Evolutionary conservation across 306 rosid genomes (phyloP).

Genomic region (Pyrus communis): DNA sequence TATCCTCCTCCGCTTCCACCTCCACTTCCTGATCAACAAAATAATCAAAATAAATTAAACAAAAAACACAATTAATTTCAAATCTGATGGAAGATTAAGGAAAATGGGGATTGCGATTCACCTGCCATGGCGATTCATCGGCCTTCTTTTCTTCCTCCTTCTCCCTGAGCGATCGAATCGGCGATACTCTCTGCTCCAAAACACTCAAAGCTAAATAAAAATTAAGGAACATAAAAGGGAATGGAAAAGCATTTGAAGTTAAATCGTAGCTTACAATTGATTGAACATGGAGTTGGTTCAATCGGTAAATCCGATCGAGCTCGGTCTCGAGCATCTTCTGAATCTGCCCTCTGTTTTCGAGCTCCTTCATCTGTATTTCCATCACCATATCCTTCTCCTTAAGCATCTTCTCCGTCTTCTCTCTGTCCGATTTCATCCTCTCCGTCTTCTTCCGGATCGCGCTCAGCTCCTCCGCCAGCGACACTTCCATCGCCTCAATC

Average conservation of each 20-base stretch:
- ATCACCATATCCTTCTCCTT: slow-evolving; percentile 44
- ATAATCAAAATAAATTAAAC: neutral
- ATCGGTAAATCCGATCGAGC: slow-evolving; percentile 72
- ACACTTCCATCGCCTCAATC: slow-evolving; percentile 35
- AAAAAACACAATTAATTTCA: neutral
- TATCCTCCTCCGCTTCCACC: slow-evolving; percentile 17
- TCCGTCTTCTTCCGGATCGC: slow-evolving; percentile 71
- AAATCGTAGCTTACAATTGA: slow-evolving; percentile 39
- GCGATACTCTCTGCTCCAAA: slow-evolving; percentile 59
- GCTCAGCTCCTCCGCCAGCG: slow-evolving; percentile 80
- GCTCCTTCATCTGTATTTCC: slow-evolving; percentile 52
- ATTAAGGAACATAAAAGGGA: neutral
- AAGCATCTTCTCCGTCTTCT: slow-evolving; percentile 56
- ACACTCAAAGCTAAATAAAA: neutral
- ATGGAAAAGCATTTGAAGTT: neutral
- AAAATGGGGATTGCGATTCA: slow-evolving; percentile 1
- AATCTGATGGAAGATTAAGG: neutral
- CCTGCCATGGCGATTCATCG: slow-evolving; percentile 30
- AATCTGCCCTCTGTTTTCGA: slow-evolving; percentile 49
- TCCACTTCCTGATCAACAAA: slow-evolving; percentile 26
- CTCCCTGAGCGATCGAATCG: slow-evolving; percentile 69
- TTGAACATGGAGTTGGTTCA: slow-evolving; percentile 66
- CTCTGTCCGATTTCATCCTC: slow-evolving; percentile 48
- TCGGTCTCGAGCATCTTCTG: slow-evolving; percentile 78
- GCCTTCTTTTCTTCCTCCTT: slow-evolving; percentile 52